These are phyloP conservation scores for Aspergillus luchuensis DNA, from an alignment of 2,329 filamentous ascomycete genomes.

Conservation along the genomic window DNA sequence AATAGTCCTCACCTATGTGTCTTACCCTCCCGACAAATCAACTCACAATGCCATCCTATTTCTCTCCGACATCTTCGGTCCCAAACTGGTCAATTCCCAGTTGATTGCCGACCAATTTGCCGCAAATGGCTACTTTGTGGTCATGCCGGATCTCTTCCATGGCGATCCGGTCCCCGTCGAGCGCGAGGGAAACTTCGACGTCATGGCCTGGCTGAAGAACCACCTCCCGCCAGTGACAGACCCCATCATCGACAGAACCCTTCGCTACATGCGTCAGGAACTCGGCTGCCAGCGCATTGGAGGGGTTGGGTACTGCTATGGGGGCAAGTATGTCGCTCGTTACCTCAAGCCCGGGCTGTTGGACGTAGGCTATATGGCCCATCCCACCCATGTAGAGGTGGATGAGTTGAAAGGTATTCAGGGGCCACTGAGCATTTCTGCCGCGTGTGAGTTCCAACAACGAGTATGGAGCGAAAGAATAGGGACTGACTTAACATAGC, in stretches of 20 bases:
- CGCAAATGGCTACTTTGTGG: constrained; percentile 32
- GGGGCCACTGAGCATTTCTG: constrained; percentile 22
- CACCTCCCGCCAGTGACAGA: constrained; percentile 28
- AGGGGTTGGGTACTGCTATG: constrained; percentile 53
- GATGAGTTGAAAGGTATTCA: constrained; percentile 19
- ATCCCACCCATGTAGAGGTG: constrained; percentile 21
- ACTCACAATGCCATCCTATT: neutral
- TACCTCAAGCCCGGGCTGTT: constrained; percentile 13
- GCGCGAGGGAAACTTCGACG: constrained; percentile 50
- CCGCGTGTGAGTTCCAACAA: constrained; percentile 53
- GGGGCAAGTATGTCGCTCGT: constrained; percentile 52
- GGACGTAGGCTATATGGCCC: constrained; percentile 22
- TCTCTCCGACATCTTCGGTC: neutral
- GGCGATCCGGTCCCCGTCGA: constrained; percentile 62
- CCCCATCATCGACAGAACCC: constrained; percentile 48
- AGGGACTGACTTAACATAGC: neutral
- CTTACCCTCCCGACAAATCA: neutral
- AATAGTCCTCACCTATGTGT: neutral
- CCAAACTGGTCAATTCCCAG: neutral
- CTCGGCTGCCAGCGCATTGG: constrained; percentile 38
- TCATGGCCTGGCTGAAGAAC: constrained; percentile 52
- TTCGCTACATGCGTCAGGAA: constrained; percentile 38
- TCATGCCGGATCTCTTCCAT: constrained; percentile 69
- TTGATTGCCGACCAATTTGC: neutral
- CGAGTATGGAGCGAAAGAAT: no score